Evolutionary conservation across 441 rosid species (phyloP), one percentile per base, ranked within the genome.

Genomic region (Biscutella laevigata): DNA sequence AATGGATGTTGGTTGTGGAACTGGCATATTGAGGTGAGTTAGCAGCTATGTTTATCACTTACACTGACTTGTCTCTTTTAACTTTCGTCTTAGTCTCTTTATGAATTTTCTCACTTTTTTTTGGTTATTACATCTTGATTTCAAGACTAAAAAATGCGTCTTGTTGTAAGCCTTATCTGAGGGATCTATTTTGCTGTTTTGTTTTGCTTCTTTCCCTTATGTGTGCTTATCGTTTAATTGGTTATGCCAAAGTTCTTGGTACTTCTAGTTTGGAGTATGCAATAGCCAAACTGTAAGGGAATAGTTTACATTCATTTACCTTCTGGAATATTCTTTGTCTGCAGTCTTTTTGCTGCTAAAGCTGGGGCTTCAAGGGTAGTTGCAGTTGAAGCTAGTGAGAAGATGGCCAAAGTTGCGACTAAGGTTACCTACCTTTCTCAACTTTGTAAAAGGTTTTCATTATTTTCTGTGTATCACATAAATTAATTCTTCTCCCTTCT

Each of bases 1-100:
- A 11, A 91, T 91, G 96, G 98, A 87, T 77, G 88, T 87, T 57
- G 98, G 98, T 45, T 91, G 94, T 73, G 98, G 98, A 45, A 91
- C 96, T 35, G 98, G 98, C 61, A 74, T 87, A 60, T 61, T 91
- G 61, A 91, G 98, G 98, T 85, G 50, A 32, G 51, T 39, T 53
- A 15, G 29, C 25, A 24, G 22, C 16, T 54, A 13, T 15, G 20
- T 38, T 27, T 39, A 17, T 48, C 34, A 26, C 28, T 46, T 59
- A 1, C 8, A 11, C 17, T 30, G 30, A 13, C 41, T n/a, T 2
- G 17, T 48, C 30, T 34, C 50, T 30, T 15, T 27, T 27, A 45
- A 22, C 14, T 45, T 19, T 28, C 3, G 11, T 47, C 27, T 40
- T 41, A 24, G 7, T 30, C 40, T 44, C 29, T 43, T 16, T 7